phyloP scores from a whole-genome alignment of 129 eudicot species.

The Flaveria sonorensis region DNA sequence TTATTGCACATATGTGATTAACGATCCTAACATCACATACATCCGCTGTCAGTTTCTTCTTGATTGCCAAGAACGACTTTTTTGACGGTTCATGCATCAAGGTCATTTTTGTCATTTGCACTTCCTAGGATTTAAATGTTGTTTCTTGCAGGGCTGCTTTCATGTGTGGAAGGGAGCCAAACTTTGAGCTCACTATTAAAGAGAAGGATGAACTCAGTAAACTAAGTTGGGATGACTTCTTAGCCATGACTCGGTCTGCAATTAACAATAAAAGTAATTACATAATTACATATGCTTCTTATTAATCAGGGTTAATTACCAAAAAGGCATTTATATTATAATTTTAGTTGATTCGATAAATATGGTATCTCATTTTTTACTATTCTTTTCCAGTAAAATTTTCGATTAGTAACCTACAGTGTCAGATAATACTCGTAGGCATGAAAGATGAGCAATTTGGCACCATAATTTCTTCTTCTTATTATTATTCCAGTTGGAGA shows the following conservation, averaged over 20 bases:
- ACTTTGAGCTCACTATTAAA: conserved; percentile 73
- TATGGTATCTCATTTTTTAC: not conserved
- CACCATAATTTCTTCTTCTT: not conserved
- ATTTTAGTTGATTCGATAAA: not conserved
- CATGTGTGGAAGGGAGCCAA: conserved; percentile 96
- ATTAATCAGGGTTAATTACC: not conserved
- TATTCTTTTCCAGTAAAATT: not conserved
- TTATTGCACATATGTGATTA: not conserved
- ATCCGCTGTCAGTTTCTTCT: not conserved
- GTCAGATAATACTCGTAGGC: not conserved
- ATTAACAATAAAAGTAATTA: conserved; percentile 76
- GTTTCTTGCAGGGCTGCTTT: conserved; percentile 81
- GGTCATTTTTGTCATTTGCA: not conserved
- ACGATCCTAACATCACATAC: not conserved
- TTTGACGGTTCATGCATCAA: not conserved
- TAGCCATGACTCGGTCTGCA: conserved; percentile 71
- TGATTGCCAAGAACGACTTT: conserved; percentile 13
- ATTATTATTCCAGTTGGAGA: too few species aligned
- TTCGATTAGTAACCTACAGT: not conserved
- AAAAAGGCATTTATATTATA: not conserved
- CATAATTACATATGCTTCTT: conserved; percentile 22
- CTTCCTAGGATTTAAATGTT: not conserved
- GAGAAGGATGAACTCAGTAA: conserved; percentile 75
- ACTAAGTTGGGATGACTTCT: conserved; percentile 87
- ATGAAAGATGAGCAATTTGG: not conserved